Conservation (phyloP, 768 basidiomycete species). For the Mycena capillaripes region DNA sequence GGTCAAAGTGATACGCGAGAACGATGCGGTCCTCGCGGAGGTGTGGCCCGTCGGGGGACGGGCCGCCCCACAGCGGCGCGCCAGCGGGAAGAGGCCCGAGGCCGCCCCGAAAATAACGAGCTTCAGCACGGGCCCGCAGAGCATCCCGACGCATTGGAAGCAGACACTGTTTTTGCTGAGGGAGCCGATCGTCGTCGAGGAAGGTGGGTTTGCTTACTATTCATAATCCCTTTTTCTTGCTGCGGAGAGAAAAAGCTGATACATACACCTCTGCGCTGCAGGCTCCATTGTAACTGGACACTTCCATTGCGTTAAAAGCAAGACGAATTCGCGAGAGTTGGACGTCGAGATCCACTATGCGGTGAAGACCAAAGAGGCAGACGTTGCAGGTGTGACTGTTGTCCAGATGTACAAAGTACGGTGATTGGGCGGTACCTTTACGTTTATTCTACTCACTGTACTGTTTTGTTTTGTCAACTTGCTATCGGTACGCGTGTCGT, state of each 20-base stretch:
- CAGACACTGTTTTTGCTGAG: slow-evolving; percentile 91
- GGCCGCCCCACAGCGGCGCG: slow-evolving; percentile 68
- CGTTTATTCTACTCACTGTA: no score
- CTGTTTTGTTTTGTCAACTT: no score
- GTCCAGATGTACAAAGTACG: slow-evolving; percentile 88
- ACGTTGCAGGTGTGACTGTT: slow-evolving; percentile 55
- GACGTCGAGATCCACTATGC: slow-evolving; percentile 93
- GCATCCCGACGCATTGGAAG: slow-evolving; percentile 95
- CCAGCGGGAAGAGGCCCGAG: slow-evolving; percentile 64
- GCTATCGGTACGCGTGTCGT: no score
- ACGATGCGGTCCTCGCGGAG: slow-evolving; percentile 78
- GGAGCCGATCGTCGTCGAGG: slow-evolving; percentile 81
- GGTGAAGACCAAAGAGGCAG: slow-evolving; percentile 55
- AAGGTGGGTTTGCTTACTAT: slow-evolving; percentile 67
- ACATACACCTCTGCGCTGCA: no score
- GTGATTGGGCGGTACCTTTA: slow-evolving; percentile 47
- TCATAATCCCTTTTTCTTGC: neutral
- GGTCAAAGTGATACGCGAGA: slow-evolving; percentile 69
- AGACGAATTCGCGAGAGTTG: slow-evolving; percentile 86
- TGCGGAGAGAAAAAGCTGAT: neutral
- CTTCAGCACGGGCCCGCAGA: slow-evolving; percentile 93
- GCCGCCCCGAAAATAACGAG: slow-evolving; percentile 64
- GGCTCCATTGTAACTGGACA: slow-evolving; percentile 82
- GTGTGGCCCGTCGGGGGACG: slow-evolving; percentile 86
- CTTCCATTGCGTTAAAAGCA: slow-evolving; percentile 89